Evolutionary conservation across 179 eudicot genomes (phyloP).

Genomic region (Beta lomatogona): DNA sequence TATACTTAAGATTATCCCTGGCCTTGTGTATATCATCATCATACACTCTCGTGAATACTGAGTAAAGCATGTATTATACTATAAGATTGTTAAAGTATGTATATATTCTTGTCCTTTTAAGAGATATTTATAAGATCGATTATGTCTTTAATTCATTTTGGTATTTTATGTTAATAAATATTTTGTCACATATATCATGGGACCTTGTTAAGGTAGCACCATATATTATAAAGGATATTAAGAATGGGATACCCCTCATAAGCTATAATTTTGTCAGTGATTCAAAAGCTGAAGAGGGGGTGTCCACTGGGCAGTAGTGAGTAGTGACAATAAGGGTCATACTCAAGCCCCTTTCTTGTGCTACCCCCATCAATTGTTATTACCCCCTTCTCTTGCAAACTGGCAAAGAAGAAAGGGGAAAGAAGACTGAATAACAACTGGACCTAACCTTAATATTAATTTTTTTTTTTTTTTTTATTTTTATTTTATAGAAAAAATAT

Average conservation of each 20-base stretch:
- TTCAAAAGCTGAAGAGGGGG: slow-evolving; percentile 20
- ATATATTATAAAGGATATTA: background rate
- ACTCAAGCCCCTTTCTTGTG: slow-evolving; percentile 21
- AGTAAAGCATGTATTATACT: background rate
- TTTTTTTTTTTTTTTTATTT: background rate
- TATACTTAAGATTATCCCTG: slow-evolving; percentile 8
- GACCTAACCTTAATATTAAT: slow-evolving; percentile 29
- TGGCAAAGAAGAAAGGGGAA: slow-evolving; percentile 34
- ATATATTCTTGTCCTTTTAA: background rate
- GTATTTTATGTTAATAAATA: background rate
- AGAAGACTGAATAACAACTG: background rate
- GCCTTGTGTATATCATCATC: too few species aligned
- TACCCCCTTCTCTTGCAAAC: slow-evolving; percentile 27
- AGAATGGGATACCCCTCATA: slow-evolving; percentile 8
- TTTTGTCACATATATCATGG: slow-evolving; percentile 3
- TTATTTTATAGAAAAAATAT: too few species aligned
- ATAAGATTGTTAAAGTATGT: background rate
- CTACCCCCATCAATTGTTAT: slow-evolving; percentile 26
- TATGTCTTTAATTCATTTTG: background rate
- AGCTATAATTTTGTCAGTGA: slow-evolving; percentile 34
- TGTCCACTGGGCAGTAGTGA: slow-evolving; percentile 15
- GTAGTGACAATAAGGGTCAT: slow-evolving; percentile 17
- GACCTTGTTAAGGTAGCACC: slow-evolving; percentile 24
- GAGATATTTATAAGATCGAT: slow-evolving; percentile 6
- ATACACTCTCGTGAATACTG: slow-evolving; percentile 2